Percentiles rank a stretch among this genome's conserved stretches.
phyloP scores from a whole-genome alignment of 345 rosid genomes.

The Salix koriyanagi region DNA sequence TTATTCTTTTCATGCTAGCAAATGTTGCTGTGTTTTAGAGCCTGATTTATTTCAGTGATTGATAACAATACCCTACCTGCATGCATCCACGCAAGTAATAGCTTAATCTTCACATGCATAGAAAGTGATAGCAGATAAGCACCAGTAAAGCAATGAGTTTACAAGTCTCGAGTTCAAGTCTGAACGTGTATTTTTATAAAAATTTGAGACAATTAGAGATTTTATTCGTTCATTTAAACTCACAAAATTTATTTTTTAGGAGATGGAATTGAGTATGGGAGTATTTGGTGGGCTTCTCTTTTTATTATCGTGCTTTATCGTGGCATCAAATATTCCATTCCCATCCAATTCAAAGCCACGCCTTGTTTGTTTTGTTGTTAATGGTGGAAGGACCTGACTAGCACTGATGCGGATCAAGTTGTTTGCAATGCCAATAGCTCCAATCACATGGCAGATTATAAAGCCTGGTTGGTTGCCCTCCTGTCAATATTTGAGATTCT shows the following conservation, averaged over 20 bases:
- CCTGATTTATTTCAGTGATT: neutral
- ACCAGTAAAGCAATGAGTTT: neutral
- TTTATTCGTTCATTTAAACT: no score
- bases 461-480: neutral
- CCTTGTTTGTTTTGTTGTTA: neutral
- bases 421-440: neutral
- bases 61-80: neutral
- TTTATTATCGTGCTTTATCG: neutral
- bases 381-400: neutral
- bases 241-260: no score
- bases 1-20: neutral
- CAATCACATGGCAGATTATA: neutral
- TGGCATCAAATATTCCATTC: neutral
- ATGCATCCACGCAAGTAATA: neutral
- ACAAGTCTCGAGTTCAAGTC: neutral
- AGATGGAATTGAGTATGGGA: neutral
- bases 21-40: neutral
- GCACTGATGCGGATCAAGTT: neutral
- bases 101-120: neutral
- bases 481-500: neutral
- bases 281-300: neutral
- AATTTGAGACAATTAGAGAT: rapidly evolving
- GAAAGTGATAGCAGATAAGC: neutral
- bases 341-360: neutral
- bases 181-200: rapidly evolving